A percentile compares a stretch with the other conserved stretches of the same genome.
Evolutionary conservation across 331 rosid species (phyloP).

Genomic region (Acacia pycnantha): DNA sequence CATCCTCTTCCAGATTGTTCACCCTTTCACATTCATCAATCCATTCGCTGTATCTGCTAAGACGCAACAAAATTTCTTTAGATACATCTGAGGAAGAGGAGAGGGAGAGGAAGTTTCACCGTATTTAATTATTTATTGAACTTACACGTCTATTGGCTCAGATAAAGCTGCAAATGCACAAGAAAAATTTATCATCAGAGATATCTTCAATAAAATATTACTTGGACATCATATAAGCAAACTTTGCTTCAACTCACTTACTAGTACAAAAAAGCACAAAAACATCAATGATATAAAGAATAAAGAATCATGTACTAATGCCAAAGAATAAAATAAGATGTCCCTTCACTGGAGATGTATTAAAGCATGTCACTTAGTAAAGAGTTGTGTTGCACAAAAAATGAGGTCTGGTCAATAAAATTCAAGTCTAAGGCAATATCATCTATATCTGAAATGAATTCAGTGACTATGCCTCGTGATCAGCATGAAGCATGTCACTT

Average conservation of each 20-base stretch:
- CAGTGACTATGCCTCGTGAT: neutral
- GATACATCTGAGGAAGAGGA: neutral
- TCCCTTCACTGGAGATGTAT: no score
- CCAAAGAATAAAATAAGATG: neutral
- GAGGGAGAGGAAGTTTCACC: neutral
- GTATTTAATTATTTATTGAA: slow-evolving; percentile 1
- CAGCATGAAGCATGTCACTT: neutral
- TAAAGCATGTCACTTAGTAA: neutral
- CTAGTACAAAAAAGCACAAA: neutral
- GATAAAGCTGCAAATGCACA: slow-evolving; percentile 49
- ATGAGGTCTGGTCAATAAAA: neutral
- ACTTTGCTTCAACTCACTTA: neutral
- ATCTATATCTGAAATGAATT: neutral
- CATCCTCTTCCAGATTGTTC: slow-evolving; percentile 76
- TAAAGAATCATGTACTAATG: neutral
- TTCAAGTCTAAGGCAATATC: neutral
- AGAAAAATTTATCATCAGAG: neutral
- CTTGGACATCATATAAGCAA: neutral
- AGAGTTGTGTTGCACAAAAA: neutral
- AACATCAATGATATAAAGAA: neutral
- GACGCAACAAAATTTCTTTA: slow-evolving; percentile 20
- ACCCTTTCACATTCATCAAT: slow-evolving; percentile 94
- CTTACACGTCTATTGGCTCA: slow-evolving; percentile 91
- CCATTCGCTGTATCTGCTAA: slow-evolving; percentile 90
- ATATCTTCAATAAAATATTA: neutral